Evolutionary conservation across 2,329 filamentous ascomycete genomes (phyloP), one percentile per base, ranked within the genome.

Genomic region (Penicillium janthinellum): DNA sequence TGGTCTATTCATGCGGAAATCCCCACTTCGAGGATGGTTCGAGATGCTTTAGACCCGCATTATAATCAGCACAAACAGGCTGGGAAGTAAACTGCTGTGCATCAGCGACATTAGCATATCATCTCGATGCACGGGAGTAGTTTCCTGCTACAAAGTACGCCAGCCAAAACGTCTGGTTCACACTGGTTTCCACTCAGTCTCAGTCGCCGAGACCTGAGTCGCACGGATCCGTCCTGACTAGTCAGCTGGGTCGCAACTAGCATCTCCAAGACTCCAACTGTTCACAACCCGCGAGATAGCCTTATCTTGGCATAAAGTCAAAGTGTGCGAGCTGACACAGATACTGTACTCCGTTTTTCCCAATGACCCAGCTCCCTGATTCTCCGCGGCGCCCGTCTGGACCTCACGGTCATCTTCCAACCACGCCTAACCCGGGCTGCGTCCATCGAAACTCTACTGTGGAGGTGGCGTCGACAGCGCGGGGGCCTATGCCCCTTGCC

Each of bases 401-500:
- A n/a, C 14, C 14, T 45, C 42, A 47, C 31, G 25, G 5, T 25
- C n/a, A 8, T 31, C 25, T 31, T 17, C 15, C 22, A 28, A n/a
- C 12, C 22, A 28, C 14, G 25, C 2, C 42, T 28, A n/a, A 28
- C 42, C 22, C n/a, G 35, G 25, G 10, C 5, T 8, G 35, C 17
- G 34, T 52, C n/a, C 14, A 52, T 20, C 17, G 3, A 17, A 39
- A 28, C 20, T 38, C 5, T 39, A 28, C 39, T 17, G 50, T 39
- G 55, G 38, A 48, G 37, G 56, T 57, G 39, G 31, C 39, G 34
- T 39, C 14, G 35, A 51, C 8, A 7, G 47, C 11, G 39, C 47
- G 41, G 34, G 44, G 50, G 20, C 41, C 31, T 35, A 17, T 17
- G 22, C 25, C 56, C 56, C 56, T 58, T 58, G 56, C 56, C 44